phyloP scores from a whole-genome alignment of 2,329 filamentous ascomycete genomes.

The Fusarium subtropicale region DNA sequence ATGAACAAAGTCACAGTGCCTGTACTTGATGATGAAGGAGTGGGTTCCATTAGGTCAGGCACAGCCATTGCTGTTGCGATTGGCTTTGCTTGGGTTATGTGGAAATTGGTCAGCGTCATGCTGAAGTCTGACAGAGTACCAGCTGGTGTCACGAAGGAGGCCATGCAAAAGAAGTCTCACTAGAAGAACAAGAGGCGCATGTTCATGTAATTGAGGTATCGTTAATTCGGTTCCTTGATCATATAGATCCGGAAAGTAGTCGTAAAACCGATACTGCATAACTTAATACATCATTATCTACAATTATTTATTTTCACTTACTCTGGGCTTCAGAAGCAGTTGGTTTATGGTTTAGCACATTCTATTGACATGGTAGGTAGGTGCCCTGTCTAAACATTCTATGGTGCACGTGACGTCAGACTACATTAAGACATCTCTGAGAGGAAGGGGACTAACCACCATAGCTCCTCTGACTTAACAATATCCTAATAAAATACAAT shows the following conservation, averaged over 20 bases:
- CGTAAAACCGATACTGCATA: neutral
- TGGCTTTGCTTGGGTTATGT: conserved; percentile 77
- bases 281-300: neutral
- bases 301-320: neutral
- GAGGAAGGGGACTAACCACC: neutral
- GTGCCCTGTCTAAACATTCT: conserved; percentile 4
- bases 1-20: conserved; percentile 71
- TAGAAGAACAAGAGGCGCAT: conserved; percentile 7
- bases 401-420: conserved; percentile 45
- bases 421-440: conserved; percentile 3
- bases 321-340: neutral
- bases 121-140: conserved; percentile 10
- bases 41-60: conserved; percentile 61
- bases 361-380: neutral
- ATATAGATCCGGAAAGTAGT: neutral
- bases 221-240: neutral
- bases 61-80: conserved; percentile 70
- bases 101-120: conserved; percentile 60
- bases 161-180: conserved; percentile 42
- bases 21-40: conserved; percentile 68
- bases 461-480: neutral
- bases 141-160: neutral
- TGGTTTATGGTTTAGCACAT: neutral
- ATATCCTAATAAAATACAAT: conserved; percentile 11
- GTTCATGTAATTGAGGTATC: neutral